Conservation (phyloP, 2,329 filamentous ascomycete species). For the Cladosporium sp. region DNA sequence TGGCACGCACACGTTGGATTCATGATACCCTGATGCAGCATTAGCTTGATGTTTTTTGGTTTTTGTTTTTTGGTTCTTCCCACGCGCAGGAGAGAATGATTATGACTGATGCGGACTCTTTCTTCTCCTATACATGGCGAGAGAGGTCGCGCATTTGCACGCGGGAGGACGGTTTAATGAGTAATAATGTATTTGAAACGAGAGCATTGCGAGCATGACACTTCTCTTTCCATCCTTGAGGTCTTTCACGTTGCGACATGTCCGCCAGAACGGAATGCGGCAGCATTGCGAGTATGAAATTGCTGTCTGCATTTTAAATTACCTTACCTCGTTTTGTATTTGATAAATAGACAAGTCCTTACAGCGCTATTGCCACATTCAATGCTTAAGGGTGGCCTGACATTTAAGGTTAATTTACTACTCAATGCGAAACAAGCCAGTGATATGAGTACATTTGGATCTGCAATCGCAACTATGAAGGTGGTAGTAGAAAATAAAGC, state of each 20-base stretch:
- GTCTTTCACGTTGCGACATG: too few species aligned
- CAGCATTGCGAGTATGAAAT: too few species aligned
- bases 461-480: conserved; percentile 8
- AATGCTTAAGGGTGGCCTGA: too few species aligned
- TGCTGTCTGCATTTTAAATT: too few species aligned
- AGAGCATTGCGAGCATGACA: neutral
- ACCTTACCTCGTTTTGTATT: too few species aligned
- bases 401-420: too few species aligned
- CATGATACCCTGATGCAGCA: conserved; percentile 14
- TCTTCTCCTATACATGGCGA: neutral
- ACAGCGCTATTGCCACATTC: too few species aligned
- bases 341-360: too few species aligned
- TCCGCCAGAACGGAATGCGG: too few species aligned
- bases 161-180: neutral
- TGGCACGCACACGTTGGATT: conserved; percentile 10
- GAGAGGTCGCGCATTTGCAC: neutral
- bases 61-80: neutral
- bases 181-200: conserved; percentile 6
- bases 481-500: conserved; percentile 6
- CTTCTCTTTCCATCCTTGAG: neutral
- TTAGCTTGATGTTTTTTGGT: neutral
- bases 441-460: conserved; percentile 4
- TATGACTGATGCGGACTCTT: neutral
- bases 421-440: too few species aligned
- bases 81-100: neutral